Base-by-base conservation (phyloP, 2,329 filamentous ascomycete species). In the Fusarium secorum region DNA sequence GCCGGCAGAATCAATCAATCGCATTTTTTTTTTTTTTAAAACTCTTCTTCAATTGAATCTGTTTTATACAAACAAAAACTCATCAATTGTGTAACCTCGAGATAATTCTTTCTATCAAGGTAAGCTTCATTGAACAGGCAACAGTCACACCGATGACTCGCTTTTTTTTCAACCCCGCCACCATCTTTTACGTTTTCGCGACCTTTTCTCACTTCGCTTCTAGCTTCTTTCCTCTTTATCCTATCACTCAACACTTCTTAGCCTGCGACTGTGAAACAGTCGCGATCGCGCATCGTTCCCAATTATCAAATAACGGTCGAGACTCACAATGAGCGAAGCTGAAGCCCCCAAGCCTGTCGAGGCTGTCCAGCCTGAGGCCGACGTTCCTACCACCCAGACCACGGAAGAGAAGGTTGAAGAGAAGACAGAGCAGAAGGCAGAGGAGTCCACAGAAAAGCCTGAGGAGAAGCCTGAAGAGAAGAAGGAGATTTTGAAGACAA, bases 401-500 rank as follows among this genome's bases (percentile, higher is more conserved):
- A 56, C 72, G 51, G 72, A 75, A 44, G 74, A 77, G 66, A 67
- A 76, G 70, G 75, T 74, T 17, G 73, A 79, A 32, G 54, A 71
- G 26, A 70, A 74, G 41, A 69, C 70, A 32, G 77, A 79, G 49
- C 66, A 74, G 20, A 67, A 66, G 32, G 18, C 73, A 15, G 75
- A 79, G 32, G 75, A 79, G 52, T 24, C 72, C 18, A 75, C 78
- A 57, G 76, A 79, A 54, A 65, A 76, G 38, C 46, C 64, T 11
- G 72, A 76, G 32, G 61, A 72, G 24, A 73, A 74, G 45, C 22
- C 66, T n/a, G 71, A 75, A 26, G 68, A 70, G 28, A 71, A 77
- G 28, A 59, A 72, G 42, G 72, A 76, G 39, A 81, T 86, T 60
- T 79, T 86, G 63, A 85, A 83, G 83, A 86, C 80, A 60, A 84